phyloP scores from a whole-genome alignment of 768 basidiomycete species.

The Pleurotus platypus region DNA sequence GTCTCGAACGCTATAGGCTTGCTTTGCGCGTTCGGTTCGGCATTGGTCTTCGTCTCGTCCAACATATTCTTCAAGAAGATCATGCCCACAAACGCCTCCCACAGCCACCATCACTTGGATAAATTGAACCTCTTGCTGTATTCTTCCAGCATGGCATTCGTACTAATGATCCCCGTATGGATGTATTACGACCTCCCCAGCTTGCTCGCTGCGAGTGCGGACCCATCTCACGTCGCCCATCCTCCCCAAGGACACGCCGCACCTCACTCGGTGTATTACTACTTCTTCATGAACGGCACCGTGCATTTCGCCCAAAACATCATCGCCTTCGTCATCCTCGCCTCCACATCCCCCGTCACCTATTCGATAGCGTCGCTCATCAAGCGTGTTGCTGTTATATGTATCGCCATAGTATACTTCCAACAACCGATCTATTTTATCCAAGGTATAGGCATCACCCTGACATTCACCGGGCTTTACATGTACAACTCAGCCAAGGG shows the following conservation, averaged over 20 bases:
- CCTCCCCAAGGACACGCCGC: slow-evolving; percentile 41
- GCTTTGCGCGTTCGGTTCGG: slow-evolving; percentile 95
- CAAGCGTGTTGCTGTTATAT: slow-evolving; percentile 97
- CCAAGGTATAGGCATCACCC: slow-evolving; percentile 83
- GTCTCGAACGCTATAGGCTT: slow-evolving; percentile 83
- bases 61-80: slow-evolving; percentile 99
- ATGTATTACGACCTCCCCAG: slow-evolving; percentile 79
- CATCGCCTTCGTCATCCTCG: slow-evolving; percentile 94
- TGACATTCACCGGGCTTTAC: slow-evolving; percentile 89
- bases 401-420: slow-evolving; percentile 97
- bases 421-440: slow-evolving; percentile 78
- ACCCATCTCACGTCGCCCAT: slow-evolving; percentile 40
- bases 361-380: slow-evolving; percentile 98
- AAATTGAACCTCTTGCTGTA: slow-evolving; percentile 96
- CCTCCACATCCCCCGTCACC: slow-evolving; percentile 95
- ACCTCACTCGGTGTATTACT: slow-evolving; percentile 67
- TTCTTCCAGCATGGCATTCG: slow-evolving; percentile 90
- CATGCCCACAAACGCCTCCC: slow-evolving; percentile 59
- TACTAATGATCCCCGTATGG: slow-evolving; percentile 97
- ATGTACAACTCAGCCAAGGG: slow-evolving; percentile 95
- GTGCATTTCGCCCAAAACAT: slow-evolving; percentile 98
- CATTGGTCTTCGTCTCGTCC: slow-evolving; percentile 93
- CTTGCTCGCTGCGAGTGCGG: slow-evolving; percentile 44
- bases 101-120: slow-evolving; percentile 74
- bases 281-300: slow-evolving; percentile 91